These are phyloP conservation scores for Inosperma sp. DNA, from an alignment of 768 basidiomycete species.

Conservation along the genomic window DNA sequence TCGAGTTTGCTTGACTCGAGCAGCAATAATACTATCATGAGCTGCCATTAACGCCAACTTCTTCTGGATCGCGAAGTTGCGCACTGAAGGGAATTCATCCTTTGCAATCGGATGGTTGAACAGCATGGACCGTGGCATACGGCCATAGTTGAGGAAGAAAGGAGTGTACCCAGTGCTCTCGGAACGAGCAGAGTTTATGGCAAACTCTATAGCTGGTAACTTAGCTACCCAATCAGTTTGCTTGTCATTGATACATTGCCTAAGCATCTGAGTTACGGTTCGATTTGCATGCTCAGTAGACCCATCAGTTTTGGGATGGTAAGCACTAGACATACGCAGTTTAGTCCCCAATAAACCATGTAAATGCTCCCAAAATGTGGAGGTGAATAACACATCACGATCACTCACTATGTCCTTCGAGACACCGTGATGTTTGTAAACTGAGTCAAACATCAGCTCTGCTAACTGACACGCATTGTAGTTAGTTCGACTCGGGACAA, in stretches of 20 bases:
- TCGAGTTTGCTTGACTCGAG: conserved; percentile 27
- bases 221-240: neutral
- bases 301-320: conserved; percentile 39
- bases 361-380: conserved; percentile 27
- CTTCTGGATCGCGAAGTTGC: conserved; percentile 11
- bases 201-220: neutral
- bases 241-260: neutral
- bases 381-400: conserved; percentile 26
- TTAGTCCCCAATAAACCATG: conserved; percentile 23
- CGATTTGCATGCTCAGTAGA: conserved; percentile 27
- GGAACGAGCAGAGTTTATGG: neutral
- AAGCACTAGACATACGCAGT: conserved; percentile 29
- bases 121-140: no score
- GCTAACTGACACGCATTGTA: conserved; percentile 15
- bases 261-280: conserved; percentile 19
- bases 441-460: conserved; percentile 10
- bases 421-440: conserved; percentile 23
- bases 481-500: conserved; percentile 16
- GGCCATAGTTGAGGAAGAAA: neutral
- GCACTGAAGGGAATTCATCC: conserved; percentile 18
- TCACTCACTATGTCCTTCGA: conserved; percentile 24
- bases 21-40: conserved; percentile 28
- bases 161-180: neutral
- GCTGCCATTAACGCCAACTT: conserved; percentile 25
- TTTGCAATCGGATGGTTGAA: no score